A percentile compares a stretch with the other conserved stretches of the same genome.
These are phyloP conservation scores for Huntiella decipiens DNA, from an alignment of 2,329 filamentous ascomycete species.

Conservation along the genomic window DNA sequence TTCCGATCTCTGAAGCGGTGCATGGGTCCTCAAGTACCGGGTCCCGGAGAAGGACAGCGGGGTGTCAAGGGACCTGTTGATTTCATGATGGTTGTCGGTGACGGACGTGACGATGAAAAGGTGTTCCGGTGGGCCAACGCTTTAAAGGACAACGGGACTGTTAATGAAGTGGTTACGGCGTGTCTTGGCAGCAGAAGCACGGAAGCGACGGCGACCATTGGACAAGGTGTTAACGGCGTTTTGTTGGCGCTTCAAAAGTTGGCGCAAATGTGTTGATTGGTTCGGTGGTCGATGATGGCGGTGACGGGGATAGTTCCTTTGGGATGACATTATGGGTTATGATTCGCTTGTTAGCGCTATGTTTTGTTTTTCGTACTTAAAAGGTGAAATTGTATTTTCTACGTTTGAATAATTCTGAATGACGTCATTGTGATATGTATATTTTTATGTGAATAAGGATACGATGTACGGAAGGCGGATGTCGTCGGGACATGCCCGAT, in stretches of 20 bases:
- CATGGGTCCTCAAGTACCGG: constrained; percentile 16
- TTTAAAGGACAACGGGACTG: constrained; percentile 36
- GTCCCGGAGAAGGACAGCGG: constrained; percentile 11
- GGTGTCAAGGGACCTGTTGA: constrained; percentile 33
- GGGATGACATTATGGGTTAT: too few relatives aligned
- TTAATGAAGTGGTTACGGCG: constrained; percentile 62
- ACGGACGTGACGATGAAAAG: constrained; percentile 82
- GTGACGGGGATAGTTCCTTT: too few relatives aligned
- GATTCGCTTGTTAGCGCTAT: too few relatives aligned
- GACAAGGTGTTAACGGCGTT: constrained; percentile 76
- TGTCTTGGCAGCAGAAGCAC: constrained; percentile 77
- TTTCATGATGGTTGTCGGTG: constrained; percentile 77
- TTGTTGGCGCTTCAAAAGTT: constrained; percentile 25
- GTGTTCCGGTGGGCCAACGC: constrained; percentile 89
- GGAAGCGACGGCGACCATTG: constrained; percentile 66
- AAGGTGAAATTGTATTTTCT: too few relatives aligned
- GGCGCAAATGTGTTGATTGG: constrained; percentile 15
- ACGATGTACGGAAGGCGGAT: too few relatives aligned
- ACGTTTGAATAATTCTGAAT: too few relatives aligned
- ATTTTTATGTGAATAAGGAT: too few relatives aligned
- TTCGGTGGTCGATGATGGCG: too few relatives aligned
- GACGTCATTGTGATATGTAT: too few relatives aligned
- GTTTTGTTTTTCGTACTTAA: too few relatives aligned
- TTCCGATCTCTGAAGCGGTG: constrained; percentile 37
- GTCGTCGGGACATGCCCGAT: too few relatives aligned